Conservation (phyloP, 2,329 filamentous ascomycete genomes). For the Camillea tinctor region DNA sequence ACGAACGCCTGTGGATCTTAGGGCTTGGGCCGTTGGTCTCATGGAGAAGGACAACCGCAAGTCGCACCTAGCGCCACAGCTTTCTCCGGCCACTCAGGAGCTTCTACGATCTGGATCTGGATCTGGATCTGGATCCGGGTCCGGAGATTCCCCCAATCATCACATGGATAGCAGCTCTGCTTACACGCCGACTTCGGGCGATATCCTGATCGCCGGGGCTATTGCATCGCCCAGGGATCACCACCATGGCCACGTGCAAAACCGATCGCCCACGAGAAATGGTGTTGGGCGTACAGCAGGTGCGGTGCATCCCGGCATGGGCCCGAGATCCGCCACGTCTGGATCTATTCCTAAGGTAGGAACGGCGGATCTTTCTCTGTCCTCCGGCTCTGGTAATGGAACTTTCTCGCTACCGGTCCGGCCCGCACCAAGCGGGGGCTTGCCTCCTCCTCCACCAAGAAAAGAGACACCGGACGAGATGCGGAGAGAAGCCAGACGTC, state of each 20-base stretch:
- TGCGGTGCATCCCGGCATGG: constrained; percentile 53
- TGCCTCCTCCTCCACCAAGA: constrained; percentile 60
- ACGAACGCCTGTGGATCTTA: constrained; percentile 88
- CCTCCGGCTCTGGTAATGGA: constrained; percentile 44
- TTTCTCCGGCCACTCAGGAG: constrained; percentile 75
- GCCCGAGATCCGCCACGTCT: constrained; percentile 49
- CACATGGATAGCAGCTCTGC: constrained; percentile 46
- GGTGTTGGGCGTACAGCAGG: constrained; percentile 43
- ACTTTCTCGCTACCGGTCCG: constrained; percentile 66
- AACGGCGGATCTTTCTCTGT: constrained; percentile 32
- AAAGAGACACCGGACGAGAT: constrained; percentile 56
- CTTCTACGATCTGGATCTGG: constrained; percentile 56
- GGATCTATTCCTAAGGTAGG: constrained; percentile 52
- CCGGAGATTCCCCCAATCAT: constrained; percentile 56
- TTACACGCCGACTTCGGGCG: constrained; percentile 67
- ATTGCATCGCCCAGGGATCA: constrained; percentile 56
- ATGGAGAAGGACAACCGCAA: constrained; percentile 96
- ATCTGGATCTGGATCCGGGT: no score
- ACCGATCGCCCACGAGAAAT: constrained; percentile 52
- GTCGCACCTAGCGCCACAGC: constrained; percentile 81
- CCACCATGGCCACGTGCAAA: constrained; percentile 40
- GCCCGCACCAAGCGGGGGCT: constrained; percentile 56
- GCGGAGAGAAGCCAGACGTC: constrained; percentile 51
- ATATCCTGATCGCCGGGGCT: constrained; percentile 65
- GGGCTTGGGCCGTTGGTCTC: constrained; percentile 89